These are phyloP conservation scores for Zygosaccharomyces siamensis DNA, from an alignment of 805 yeast species.

Conservation along the genomic window DNA sequence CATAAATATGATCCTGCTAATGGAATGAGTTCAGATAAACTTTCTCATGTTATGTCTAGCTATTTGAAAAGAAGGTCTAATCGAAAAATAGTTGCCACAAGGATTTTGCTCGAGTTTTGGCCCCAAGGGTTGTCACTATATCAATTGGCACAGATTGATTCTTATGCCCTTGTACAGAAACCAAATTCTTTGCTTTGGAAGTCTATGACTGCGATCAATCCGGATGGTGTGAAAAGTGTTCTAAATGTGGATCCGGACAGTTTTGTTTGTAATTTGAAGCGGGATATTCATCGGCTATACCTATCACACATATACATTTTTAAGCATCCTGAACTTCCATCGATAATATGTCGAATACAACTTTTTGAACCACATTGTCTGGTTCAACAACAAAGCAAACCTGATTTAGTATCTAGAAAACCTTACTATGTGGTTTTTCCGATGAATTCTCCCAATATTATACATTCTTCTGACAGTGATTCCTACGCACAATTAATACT, in stretches of 20 bases:
- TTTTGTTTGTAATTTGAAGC: slow-evolving; percentile 46
- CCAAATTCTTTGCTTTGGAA: slow-evolving; percentile 42
- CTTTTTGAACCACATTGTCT: slow-evolving; percentile 50
- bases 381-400: not conserved
- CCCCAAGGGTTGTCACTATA: slow-evolving; percentile 31
- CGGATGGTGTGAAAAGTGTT: slow-evolving; percentile 30
- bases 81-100: slow-evolving; percentile 14
- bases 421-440: slow-evolving; percentile 69
- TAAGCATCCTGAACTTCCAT: slow-evolving; percentile 57
- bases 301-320: slow-evolving; percentile 62
- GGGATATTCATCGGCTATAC: slow-evolving; percentile 48
- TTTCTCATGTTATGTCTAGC: slow-evolving; percentile 10
- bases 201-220: slow-evolving; percentile 27
- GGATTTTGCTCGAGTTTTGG: slow-evolving; percentile 22
- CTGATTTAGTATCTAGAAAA: slow-evolving; percentile 49
- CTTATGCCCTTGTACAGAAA: slow-evolving; percentile 57
- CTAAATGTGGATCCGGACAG: slow-evolving; percentile 43
- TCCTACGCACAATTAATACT: slow-evolving; percentile 49
- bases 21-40: not conserved
- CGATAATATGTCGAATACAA: slow-evolving; percentile 60
- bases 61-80: slow-evolving; percentile 13
- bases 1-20: slow-evolving; percentile 14
- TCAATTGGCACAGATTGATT: slow-evolving; percentile 68
- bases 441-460: slow-evolving; percentile 56
- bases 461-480: slow-evolving; percentile 49